Evolutionary conservation across 352 stramenopile species (phyloP).

Genomic region (Globisporangium emineosum): DNA sequence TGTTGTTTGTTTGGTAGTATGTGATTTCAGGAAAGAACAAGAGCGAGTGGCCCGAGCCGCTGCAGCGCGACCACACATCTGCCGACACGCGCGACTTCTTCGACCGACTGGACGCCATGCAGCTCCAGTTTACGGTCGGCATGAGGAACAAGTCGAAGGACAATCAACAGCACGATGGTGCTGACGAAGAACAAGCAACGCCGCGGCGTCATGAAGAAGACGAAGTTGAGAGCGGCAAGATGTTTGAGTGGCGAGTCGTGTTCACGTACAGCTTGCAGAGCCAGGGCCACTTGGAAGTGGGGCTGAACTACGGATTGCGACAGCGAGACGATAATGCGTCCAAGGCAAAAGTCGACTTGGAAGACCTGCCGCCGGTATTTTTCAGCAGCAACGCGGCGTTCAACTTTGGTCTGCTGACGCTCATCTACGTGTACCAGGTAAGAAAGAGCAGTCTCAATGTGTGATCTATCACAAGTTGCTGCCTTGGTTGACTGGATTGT

Average conservation of each 20-base stretch:
- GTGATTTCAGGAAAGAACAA: slow-evolving; percentile 36
- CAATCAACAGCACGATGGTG: not conserved
- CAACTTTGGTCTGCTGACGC: slow-evolving; percentile 37
- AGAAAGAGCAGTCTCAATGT: not conserved
- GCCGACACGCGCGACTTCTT: slow-evolving; percentile 56
- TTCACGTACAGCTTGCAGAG: slow-evolving; percentile 71
- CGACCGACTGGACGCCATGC: slow-evolving; percentile 58
- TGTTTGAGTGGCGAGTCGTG: slow-evolving; percentile 57
- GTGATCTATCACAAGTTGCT: not conserved
- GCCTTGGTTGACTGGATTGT: not conserved
- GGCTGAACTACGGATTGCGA: slow-evolving; percentile 46
- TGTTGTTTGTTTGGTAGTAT: slow-evolving; percentile 23
- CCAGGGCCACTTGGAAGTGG: slow-evolving; percentile 68
- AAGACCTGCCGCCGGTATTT: slow-evolving; percentile 44
- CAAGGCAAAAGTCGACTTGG: slow-evolving; percentile 7
- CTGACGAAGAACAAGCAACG: too few relatives aligned
- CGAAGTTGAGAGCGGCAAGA: slow-evolving; percentile 14
- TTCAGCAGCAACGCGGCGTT: slow-evolving; percentile 41
- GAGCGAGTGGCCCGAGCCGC: slow-evolving; percentile 47
- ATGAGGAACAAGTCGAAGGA: slow-evolving; percentile 30
- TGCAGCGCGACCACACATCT: slow-evolving; percentile 30
- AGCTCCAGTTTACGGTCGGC: slow-evolving; percentile 52
- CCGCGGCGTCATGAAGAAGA: not conserved
- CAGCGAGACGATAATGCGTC: slow-evolving; percentile 8
- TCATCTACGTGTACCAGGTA: slow-evolving; percentile 56